Evolutionary conservation across 208 protist species (phyloP).

Genomic region (Naegleria fowleri): DNA sequence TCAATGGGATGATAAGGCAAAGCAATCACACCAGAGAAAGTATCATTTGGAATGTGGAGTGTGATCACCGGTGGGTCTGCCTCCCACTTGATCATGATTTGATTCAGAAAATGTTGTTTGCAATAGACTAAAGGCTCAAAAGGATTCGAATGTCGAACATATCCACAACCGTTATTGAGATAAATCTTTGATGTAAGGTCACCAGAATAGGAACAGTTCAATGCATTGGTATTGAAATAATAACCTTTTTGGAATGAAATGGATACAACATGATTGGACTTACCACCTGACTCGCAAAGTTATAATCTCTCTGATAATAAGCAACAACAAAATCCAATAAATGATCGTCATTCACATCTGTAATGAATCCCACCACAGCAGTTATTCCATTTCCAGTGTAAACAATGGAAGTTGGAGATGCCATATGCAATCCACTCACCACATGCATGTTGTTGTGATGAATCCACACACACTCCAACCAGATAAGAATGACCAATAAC

Average conservation of each 20-base stretch:
- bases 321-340: neutral
- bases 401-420: too few species aligned
- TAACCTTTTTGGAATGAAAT: too few species aligned
- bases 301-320: slow-evolving; percentile 4
- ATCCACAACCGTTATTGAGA: neutral
- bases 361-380: neutral
- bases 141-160: neutral
- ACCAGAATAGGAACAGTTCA: too few species aligned
- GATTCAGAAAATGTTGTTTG: neutral
- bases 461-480: too few species aligned
- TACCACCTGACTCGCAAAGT: neutral
- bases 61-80: neutral
- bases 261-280: too few species aligned
- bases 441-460: too few species aligned
- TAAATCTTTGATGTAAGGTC: too few species aligned
- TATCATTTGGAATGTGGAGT: neutral
- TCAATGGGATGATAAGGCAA: neutral
- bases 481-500: too few species aligned
- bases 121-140: neutral
- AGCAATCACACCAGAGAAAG: neutral
- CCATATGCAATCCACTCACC: too few species aligned
- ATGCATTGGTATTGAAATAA: too few species aligned
- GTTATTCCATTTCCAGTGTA: too few species aligned
- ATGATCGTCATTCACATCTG: neutral
- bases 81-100: neutral